A percentile compares a stretch with the other conserved stretches of the same genome.
Conservation (phyloP, 2,329 filamentous ascomycete species). For the Trichoderma brevicompactum region DNA sequence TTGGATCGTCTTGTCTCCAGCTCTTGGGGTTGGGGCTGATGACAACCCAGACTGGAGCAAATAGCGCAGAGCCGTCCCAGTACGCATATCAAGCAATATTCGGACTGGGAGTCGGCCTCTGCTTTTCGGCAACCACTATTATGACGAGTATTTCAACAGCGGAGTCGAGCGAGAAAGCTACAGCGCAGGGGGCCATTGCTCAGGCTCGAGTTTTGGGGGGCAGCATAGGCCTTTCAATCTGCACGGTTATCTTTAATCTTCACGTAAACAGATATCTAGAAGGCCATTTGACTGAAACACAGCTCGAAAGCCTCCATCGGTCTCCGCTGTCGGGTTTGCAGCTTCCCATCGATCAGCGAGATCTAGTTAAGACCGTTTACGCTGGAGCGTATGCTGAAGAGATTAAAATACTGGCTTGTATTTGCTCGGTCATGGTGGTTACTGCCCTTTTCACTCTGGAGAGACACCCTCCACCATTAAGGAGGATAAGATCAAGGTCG, state of each 20-base stretch:
- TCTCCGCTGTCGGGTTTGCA: slow-evolving; percentile 48
- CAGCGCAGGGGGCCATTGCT: slow-evolving; percentile 63
- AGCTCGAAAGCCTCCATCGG: slow-evolving; percentile 51
- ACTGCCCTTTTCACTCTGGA: slow-evolving; percentile 52
- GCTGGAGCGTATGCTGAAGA: slow-evolving; percentile 52
- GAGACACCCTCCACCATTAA: slow-evolving; percentile 45
- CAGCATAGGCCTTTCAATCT: slow-evolving; percentile 60
- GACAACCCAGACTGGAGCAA: slow-evolving; percentile 46
- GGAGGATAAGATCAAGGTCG: slow-evolving; percentile 38
- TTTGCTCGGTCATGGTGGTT: slow-evolving; percentile 50
- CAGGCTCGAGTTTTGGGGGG: slow-evolving; percentile 65
- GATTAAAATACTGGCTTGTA: slow-evolving; percentile 51
- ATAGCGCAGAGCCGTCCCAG: slow-evolving; percentile 46
- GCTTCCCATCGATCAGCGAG: slow-evolving; percentile 41
- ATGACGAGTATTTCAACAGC: slow-evolving; percentile 59
- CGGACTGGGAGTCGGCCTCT: slow-evolving; percentile 63
- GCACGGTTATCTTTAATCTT: slow-evolving; percentile 62
- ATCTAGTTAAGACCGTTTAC: slow-evolving; percentile 48
- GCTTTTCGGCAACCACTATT: slow-evolving; percentile 61
- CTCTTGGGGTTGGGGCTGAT: slow-evolving; percentile 58
- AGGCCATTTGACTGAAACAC: slow-evolving; percentile 41
- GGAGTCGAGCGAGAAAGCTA: slow-evolving; percentile 54
- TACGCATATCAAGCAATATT: slow-evolving; percentile 62
- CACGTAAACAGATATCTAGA: slow-evolving; percentile 47
- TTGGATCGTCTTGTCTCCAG: slow-evolving; percentile 56